Evolutionary conservation across 129 eudicot species (phyloP).

Genomic region (Daucus carota): DH1_v3.0 NC_030386.2:29363001-29363500

Average conservation of each 20-base stretch:
- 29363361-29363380: constrained; percentile 10
- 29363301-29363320: constrained; percentile 5
- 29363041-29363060: constrained; percentile 9
- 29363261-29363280: constrained; percentile 11
- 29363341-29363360: constrained; percentile 8
- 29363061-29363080: constrained; percentile 9
- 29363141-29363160: constrained; percentile 10
- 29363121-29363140: constrained; percentile 2
- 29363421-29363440: not conserved
- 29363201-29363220: constrained; percentile 5
- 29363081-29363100: constrained; percentile 2
- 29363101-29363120: constrained; percentile 8
- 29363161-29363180: constrained; percentile 1
- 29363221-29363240: constrained; percentile 1
- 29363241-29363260: not conserved
- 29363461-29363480: not conserved
- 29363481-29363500: not conserved
- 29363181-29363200: constrained; percentile 10
- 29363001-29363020: constrained; percentile 3
- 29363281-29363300: constrained; percentile 7
- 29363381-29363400: not conserved
- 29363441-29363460: not conserved
- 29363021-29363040: constrained; percentile 10
- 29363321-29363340: constrained; percentile 7
- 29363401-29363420: not conserved